Evolutionary conservation across 306 rosid species (phyloP), one percentile per base, ranked within the genome.

Genomic region (Astragalus membranaceus): DNA sequence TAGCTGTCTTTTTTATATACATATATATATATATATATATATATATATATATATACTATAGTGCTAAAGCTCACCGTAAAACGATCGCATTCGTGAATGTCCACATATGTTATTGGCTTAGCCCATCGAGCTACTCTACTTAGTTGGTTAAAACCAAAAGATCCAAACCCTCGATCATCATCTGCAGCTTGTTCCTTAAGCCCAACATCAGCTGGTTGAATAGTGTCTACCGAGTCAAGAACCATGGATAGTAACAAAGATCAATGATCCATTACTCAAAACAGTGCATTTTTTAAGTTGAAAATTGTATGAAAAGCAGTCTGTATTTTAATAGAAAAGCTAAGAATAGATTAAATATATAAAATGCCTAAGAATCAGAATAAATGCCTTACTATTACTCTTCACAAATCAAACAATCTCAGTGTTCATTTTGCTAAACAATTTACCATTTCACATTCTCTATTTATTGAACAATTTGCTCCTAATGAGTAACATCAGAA

Each of bases 91-190:
- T 90, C 97, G 61, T 83, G 88, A 20, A 94, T 48, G 74, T 88
- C 89, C 66, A 90, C 23, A 69, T 81, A 90, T 4, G 95, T 90
- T 72, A 94, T 94, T 50, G 98, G 98, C 71, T 90, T 96, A 77
- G 96, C 86, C 97, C 96, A 90, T 54, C 89, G 85, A 75, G 86
- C 82, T 63, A 80, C 82, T 62, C 95, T 80, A 67, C 80, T 88
- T 10, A 87, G 78, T 69, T 65, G 82, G 70, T 64, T 81, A 65
- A 69, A 57, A 70, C 89, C 90, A 26, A 87, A 90, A 82, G 79
- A 57, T 8, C 95, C 98, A 69, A 81, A 92, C 69, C 98, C 96
- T 67, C 88, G 87, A 66, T 94, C 96, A 64, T 85, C 97, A 46
- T 91, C 96, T 36, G 62, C 35, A 51, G 76, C 81, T 83, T 88